These are phyloP conservation scores for Pseudoperonospora humuli DNA, from an alignment of 352 stramenopile species.

Conservation along the genomic window DNA sequence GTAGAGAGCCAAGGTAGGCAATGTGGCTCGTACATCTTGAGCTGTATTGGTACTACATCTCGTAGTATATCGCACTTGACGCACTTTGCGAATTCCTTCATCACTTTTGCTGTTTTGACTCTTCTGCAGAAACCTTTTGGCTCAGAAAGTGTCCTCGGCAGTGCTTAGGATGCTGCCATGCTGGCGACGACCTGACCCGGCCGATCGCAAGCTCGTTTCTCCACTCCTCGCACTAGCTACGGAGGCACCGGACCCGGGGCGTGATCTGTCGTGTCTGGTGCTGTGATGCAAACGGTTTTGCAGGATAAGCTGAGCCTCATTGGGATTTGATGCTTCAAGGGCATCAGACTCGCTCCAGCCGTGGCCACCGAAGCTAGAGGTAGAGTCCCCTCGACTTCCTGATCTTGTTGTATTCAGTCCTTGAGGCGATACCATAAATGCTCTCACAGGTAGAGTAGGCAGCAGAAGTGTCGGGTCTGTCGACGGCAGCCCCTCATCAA, in stretches of 20 bases:
- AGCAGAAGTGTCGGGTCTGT: too few relatives aligned
- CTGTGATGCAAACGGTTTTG: constrained; percentile 22
- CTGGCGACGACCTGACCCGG: constrained; percentile 12
- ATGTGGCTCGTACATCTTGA: constrained; percentile 1
- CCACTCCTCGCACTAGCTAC: constrained; percentile 11
- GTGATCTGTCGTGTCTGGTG: constrained; percentile 8
- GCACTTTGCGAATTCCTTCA: constrained; percentile 17
- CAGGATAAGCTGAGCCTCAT: constrained; percentile 7
- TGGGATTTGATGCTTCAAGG: too few relatives aligned
- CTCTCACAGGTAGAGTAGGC: too few relatives aligned
- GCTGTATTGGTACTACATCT: constrained; percentile 17
- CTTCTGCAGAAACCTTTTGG: constrained; percentile 2
- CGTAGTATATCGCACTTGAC: constrained; percentile 17
- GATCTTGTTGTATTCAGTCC: too few relatives aligned
- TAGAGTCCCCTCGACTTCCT: too few relatives aligned
- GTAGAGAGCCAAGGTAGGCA: constrained; percentile 21
- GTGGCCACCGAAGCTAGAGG: too few relatives aligned
- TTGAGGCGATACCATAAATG: too few relatives aligned
- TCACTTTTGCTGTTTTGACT: constrained; percentile 8
- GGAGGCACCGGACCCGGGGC: constrained; percentile 12
- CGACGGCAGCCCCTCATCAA: too few relatives aligned
- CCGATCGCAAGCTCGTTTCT: constrained; percentile 20
- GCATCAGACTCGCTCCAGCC: too few relatives aligned
- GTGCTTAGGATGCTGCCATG: constrained; percentile 16
- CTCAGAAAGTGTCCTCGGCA: constrained; percentile 19